phyloP scores from a whole-genome alignment of 75 land plant species.

The Sequoiadendron giganteum region DNA sequence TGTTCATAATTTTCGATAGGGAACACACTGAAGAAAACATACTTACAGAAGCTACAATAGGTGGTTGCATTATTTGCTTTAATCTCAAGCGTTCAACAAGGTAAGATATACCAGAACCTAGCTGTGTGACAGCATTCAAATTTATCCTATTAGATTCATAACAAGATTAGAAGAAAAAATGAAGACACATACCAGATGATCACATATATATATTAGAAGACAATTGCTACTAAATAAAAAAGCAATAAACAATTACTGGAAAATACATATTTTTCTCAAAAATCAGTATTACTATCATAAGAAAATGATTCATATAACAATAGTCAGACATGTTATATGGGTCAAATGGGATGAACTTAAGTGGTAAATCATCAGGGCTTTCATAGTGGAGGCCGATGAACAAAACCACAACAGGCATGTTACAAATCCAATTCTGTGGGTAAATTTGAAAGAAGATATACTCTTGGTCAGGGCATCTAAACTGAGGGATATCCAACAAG shows the following conservation, averaged over 20 bases:
- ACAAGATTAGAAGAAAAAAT: neutral
- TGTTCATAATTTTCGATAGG: neutral
- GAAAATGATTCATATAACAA: neutral
- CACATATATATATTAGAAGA: neutral
- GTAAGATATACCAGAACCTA: slow-evolving; percentile 16
- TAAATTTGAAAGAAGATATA: too few relatives aligned
- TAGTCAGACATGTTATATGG: neutral
- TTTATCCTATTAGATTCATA: neutral
- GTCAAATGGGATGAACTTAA: too few relatives aligned
- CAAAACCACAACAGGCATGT: too few relatives aligned
- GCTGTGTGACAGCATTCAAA: slow-evolving; percentile 27
- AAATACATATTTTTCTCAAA: neutral
- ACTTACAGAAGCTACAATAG: slow-evolving; percentile 92
- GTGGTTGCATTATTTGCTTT: slow-evolving; percentile 88
- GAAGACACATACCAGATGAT: neutral
- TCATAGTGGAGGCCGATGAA: too few relatives aligned
- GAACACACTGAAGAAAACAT: neutral
- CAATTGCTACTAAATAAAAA: neutral
- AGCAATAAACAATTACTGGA: neutral
- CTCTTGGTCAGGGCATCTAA: too few relatives aligned
- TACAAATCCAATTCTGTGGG: neutral
- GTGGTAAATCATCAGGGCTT: too few relatives aligned
- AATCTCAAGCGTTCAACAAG: slow-evolving; percentile 53
- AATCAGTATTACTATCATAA: neutral
- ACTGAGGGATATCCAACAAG: neutral